Percentiles rank a stretch among this genome's conserved stretches.
These are phyloP conservation scores for Aspergillus cristatus DNA, from an alignment of 495 filamentous ascomycete genomes.

Conservation along the genomic window DNA sequence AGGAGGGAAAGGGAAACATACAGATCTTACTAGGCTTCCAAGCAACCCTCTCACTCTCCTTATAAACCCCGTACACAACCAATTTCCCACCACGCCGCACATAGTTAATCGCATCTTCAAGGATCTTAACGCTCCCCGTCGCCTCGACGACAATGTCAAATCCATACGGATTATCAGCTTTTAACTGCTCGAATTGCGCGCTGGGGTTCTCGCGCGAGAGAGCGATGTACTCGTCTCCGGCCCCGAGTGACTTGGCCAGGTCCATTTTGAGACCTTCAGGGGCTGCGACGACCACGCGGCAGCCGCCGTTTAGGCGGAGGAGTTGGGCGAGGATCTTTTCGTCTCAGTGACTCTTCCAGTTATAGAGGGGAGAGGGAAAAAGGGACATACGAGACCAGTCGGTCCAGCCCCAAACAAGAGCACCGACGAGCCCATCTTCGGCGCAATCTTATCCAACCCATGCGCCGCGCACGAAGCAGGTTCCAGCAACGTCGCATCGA, in stretches of 20 bases:
- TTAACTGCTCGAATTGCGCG: constrained; percentile 51
- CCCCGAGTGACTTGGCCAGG: constrained; percentile 56
- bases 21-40: constrained; percentile 62
- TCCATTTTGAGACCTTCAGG: constrained; percentile 62
- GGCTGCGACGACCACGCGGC: constrained; percentile 56
- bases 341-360: background rate
- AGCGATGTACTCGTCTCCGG: constrained; percentile 55
- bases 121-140: constrained; percentile 55
- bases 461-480: constrained; percentile 64
- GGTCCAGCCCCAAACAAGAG: constrained; percentile 61
- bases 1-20: constrained; percentile 12
- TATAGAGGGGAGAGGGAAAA: background rate
- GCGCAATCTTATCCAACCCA: constrained; percentile 63
- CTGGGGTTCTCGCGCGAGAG: constrained; percentile 47
- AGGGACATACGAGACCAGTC: constrained; percentile 43
- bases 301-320: constrained; percentile 54
- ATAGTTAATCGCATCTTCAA: constrained; percentile 63
- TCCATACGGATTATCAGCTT: constrained; percentile 58
- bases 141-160: constrained; percentile 62
- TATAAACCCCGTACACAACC: constrained; percentile 61
- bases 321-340: constrained; percentile 46
- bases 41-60: constrained; percentile 47
- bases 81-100: constrained; percentile 59
- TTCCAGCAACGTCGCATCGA: constrained; percentile 66
- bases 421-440: constrained; percentile 57